Percentiles rank a stretch among this genome's conserved stretches.
These are phyloP conservation scores for Sclerotinia nivalis DNA, from an alignment of 2,329 filamentous ascomycete species.

Conservation along the genomic window DNA sequence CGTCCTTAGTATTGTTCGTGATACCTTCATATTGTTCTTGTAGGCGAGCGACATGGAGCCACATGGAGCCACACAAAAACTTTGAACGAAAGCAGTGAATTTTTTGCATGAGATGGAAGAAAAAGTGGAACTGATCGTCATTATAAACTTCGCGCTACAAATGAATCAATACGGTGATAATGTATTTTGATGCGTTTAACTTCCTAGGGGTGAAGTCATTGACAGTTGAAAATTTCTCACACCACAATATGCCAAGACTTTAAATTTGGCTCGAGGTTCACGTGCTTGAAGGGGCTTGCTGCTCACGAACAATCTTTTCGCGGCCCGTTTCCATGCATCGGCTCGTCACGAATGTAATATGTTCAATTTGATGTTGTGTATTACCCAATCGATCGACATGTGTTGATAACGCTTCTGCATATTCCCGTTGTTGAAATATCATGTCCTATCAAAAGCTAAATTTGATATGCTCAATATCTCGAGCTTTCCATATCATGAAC, in stretches of 20 bases:
- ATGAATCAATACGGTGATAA: neutral
- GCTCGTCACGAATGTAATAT: neutral
- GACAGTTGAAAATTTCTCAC: neutral
- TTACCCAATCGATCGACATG: neutral
- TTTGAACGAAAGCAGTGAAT: conserved; percentile 2
- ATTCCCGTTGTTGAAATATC: neutral
- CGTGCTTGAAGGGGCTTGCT: neutral
- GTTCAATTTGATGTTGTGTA: neutral
- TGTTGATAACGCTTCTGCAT: conserved; percentile 1
- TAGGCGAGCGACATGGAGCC: conserved; percentile 20
- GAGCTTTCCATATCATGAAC: neutral
- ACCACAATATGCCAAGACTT: neutral
- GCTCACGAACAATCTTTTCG: neutral
- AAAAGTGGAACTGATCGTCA: conserved; percentile 46
- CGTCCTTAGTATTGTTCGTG: conserved; percentile 21
- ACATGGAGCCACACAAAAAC: conserved; percentile 11
- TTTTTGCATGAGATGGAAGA: conserved; percentile 19
- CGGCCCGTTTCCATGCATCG: conserved; percentile 4
- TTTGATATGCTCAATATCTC: neutral
- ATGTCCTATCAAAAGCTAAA: neutral
- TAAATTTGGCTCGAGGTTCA: neutral
- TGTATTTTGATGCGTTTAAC: neutral
- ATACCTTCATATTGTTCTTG: conserved; percentile 21
- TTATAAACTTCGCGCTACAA: neutral
- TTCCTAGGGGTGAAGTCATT: neutral